Conservation (phyloP, 2,329 filamentous ascomycete species). For the Didymella pinodella region DNA sequence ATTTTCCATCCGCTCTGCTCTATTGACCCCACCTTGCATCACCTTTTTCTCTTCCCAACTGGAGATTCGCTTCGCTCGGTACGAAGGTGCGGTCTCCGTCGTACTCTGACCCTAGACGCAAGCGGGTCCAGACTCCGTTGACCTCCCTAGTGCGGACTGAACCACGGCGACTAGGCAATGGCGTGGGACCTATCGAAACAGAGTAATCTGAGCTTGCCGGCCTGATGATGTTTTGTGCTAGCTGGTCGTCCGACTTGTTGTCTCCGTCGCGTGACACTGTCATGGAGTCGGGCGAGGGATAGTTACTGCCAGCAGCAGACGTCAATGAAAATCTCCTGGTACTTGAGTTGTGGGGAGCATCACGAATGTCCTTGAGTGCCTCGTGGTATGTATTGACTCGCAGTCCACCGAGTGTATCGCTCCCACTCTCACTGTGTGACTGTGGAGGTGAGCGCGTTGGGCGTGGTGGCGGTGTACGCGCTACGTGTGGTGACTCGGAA, state of each 20-base stretch:
- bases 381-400: not conserved
- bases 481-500: not conserved
- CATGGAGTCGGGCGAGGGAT: not conserved
- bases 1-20: not conserved
- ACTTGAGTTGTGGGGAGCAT: not conserved
- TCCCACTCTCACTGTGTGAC: not conserved
- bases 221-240: not conserved
- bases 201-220: constrained; percentile 2
- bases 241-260: not conserved
- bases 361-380: not conserved
- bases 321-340: not conserved
- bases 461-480: not conserved
- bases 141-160: not conserved
- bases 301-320: not conserved
- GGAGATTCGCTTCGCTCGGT: constrained; percentile 5
- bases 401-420: not conserved
- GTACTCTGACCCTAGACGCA: constrained; percentile 2
- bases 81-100: constrained; percentile 6
- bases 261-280: not conserved
- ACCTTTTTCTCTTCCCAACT: not conserved
- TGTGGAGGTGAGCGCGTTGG: not conserved
- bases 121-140: not conserved
- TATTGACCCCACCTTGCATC: not conserved
- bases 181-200: not conserved
- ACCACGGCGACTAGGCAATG: not conserved